Base-by-base conservation (phyloP, 1,139 yeast species). In the Zygosaccharomyces sapae region DNA sequence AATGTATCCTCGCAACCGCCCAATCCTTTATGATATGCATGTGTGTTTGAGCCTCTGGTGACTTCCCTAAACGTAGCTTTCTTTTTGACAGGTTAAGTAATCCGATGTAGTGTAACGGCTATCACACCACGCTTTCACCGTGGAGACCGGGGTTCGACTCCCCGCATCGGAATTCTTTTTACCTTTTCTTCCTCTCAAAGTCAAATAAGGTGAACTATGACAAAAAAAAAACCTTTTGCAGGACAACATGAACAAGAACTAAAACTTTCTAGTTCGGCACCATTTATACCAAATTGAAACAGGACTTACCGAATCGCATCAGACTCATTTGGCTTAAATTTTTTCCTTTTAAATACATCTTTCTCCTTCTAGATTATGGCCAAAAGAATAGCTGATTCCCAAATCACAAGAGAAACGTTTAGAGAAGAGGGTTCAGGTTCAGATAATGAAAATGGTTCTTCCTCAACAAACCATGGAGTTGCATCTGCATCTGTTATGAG, bases 401-500 rank as follows among this genome's bases (percentile, higher is more conserved):
- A 80, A 59, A 73, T 80, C 54, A 74, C 79, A 38, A 71, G 77
- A 55, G 80, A 77, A 49, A 65, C 58, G 37, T 52, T 56, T 19
- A 67, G 55, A n/a, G 58, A 59, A 36, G 49, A 47, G 33, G 50
- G 42, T 9, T 68, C 62, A 27, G 68, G 62, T 20, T 60, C 61
- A 22, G 74, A 69, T 33, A 68, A 65, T 13, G 78, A 71, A 12
- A 77, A 68, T 25, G 74, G 61, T 62, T n/a, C 46, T 33, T 35
- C 44, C 30, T 38, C 56, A 58, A 12, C 34, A 13, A 60, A 63
- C n/a, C 71, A 72, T 30, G 58, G 56, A 20, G 55, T 60, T 41
- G 95, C 96, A 0, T 74, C 85, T 5, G 73, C 77, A 1, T 80
- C 74, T 3, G 81, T 80, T 4, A 68, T 88, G 75, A 78, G 92